Conservation (phyloP, 2,329 filamentous ascomycete species). For the Trichoderma brevicompactum region DNA sequence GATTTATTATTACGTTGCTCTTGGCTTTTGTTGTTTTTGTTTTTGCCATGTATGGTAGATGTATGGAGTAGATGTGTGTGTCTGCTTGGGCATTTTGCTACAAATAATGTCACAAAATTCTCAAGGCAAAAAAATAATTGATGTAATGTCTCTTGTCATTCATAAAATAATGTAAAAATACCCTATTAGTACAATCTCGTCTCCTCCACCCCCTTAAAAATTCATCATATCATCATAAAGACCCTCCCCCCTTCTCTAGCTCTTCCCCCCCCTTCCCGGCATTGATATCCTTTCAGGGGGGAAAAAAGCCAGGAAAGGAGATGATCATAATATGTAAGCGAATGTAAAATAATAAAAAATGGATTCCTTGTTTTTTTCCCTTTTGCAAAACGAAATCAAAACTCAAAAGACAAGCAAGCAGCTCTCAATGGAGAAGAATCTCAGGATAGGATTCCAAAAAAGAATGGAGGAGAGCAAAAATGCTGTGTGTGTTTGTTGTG, state of each 20-base stretch:
- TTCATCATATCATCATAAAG: constrained; percentile 22
- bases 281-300: not conserved
- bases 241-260: not conserved
- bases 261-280: not conserved
- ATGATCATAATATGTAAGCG: constrained; percentile 9
- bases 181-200: constrained; percentile 16
- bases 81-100: too few relatives aligned
- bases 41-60: too few relatives aligned
- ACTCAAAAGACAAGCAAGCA: constrained; percentile 13
- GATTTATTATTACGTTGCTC: too few relatives aligned
- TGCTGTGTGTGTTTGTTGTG: too few relatives aligned
- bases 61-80: too few relatives aligned
- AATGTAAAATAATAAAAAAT: constrained; percentile 3
- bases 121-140: not conserved
- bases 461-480: not conserved
- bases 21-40: too few relatives aligned
- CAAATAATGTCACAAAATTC: too few relatives aligned
- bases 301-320: not conserved
- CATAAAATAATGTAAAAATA: constrained; percentile 13
- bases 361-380: not conserved
- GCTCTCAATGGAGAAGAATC: not conserved
- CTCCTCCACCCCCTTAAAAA: not conserved
- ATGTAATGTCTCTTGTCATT: constrained; percentile 29
- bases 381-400: constrained; percentile 6
- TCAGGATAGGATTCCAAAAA: too few relatives aligned